Evolutionary conservation across 495 filamentous ascomycete species (phyloP), one percentile per base, ranked within the genome.

Genomic region (Collariella sp.): DNA sequence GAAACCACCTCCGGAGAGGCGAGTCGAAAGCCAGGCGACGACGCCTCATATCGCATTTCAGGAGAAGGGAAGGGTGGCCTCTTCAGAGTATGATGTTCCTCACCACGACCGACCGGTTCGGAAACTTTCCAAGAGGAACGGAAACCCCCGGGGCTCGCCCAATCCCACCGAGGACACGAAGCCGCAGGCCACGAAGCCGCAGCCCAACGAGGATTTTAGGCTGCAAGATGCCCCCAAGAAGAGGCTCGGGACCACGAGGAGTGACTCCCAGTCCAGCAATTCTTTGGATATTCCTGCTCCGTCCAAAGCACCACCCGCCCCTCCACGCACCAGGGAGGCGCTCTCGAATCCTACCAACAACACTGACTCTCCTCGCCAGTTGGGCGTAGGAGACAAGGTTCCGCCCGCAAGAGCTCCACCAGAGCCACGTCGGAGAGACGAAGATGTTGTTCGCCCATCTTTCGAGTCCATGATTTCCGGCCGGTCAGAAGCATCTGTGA

Each of bases 21-120:
- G 63, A 26, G 49, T 61, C 12, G 73, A 71, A 24, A 73, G 74
- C 5, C 71, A 74, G 42, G 67, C 74, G 3, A 73, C 80, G 10
- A 88, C 87, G 7, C 88, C 89, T 33, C 90, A 97, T 68, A 95
- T 96, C 63, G 87, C 88, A 35, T 94, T 87, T 66, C 89, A 95
- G 66, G 88, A 94, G 62, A 91, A 90, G 64, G 83, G 83, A 0
- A 79, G 88, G 43, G 81, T 88, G 61, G 55, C 72, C 4, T 77
- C 78, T 5, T 72, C 76, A 11, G 78, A 81, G 10, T 65, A 75
- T 36, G 76, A 79, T 33, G 71, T 55, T 31, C 68, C 70, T 3
- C 75, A 73, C 46, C 46, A 65, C 18, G 66, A 72, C 41, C 63
- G 69, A 10, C 61, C 72, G 5, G 55, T 61, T 18, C 67, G 76